Percentiles rank a stretch among this genome's conserved stretches.
Conservation (phyloP, 306 rosid genomes). For the Luffa aegyptiaca region DNA sequence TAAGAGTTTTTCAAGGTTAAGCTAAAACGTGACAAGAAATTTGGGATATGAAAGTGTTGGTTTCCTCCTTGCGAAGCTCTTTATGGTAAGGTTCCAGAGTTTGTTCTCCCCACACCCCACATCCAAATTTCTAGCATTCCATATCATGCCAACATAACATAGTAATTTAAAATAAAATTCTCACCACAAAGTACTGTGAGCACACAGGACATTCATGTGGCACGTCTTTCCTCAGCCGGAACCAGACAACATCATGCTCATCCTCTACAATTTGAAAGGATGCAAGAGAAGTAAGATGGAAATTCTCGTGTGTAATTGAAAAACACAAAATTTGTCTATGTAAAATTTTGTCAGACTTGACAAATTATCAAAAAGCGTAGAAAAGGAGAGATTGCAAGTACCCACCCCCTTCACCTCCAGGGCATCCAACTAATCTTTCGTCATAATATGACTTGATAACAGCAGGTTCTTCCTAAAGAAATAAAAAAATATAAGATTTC, state of each 20-base stretch:
- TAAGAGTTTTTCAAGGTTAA: neutral
- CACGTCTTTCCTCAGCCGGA: conserved; percentile 42
- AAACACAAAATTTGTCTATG: neutral
- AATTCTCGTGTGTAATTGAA: neutral
- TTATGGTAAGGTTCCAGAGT: neutral
- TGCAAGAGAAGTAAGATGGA: neutral
- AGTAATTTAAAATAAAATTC: neutral
- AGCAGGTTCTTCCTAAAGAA: conserved; percentile 35
- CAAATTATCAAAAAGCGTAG: neutral
- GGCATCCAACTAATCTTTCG: conserved; percentile 42
- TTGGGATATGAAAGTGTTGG: neutral
- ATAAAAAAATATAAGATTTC: neutral
- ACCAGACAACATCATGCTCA: conserved; percentile 52
- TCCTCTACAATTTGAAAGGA: conserved; percentile 18
- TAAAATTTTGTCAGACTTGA: neutral
- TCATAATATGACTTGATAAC: conserved; percentile 28
- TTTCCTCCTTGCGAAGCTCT: neutral
- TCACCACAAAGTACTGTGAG: conserved; percentile 33
- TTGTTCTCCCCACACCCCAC: neutral
- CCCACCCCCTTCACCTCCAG: conserved; percentile 39
- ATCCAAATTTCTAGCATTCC: neutral
- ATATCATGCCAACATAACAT: neutral
- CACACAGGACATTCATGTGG: conserved; percentile 40
- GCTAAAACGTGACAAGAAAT: neutral
- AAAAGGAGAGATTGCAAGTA: conserved; percentile 1